phyloP scores from a whole-genome alignment of 75 land plant genomes.

The Larix kaempferi region DNA sequence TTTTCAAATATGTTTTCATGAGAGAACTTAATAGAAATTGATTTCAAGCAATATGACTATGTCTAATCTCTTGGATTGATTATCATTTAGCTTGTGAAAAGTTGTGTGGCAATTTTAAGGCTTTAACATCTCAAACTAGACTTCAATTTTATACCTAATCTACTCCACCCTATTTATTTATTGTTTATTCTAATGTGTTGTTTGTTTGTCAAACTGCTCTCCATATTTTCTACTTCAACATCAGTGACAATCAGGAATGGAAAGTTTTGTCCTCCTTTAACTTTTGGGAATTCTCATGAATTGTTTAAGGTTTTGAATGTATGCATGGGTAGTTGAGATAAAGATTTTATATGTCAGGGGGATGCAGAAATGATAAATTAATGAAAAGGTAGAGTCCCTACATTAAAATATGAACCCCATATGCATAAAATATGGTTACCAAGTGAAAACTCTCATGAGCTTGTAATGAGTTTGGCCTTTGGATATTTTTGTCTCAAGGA shows the following conservation, averaged over 20 bases:
- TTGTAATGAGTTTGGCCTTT: constrained; percentile 86
- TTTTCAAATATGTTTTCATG: background rate
- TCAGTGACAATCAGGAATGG: background rate
- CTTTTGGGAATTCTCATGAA: background rate
- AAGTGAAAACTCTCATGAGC: constrained; percentile 59
- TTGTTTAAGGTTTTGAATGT: background rate
- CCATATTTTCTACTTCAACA: background rate
- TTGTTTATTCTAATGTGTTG: background rate
- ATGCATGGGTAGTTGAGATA: background rate
- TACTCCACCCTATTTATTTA: background rate
- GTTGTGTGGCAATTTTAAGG: background rate
- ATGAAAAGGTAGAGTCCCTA: constrained; percentile 61
- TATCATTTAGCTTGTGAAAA: background rate
- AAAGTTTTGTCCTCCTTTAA: background rate
- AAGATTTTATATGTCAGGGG: constrained; percentile 23
- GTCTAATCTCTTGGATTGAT: background rate
- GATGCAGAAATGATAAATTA: constrained; percentile 61
- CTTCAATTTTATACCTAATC: background rate
- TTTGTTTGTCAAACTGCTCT: background rate
- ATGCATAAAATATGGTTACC: constrained; percentile 68
- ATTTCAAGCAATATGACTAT: background rate
- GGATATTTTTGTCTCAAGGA: constrained; percentile 77
- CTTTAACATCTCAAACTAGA: background rate
- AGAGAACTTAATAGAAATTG: background rate
- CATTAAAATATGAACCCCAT: constrained; percentile 51